phyloP scores from a whole-genome alignment of 495 filamentous ascomycete species.

The Penicillium silybi region DNA sequence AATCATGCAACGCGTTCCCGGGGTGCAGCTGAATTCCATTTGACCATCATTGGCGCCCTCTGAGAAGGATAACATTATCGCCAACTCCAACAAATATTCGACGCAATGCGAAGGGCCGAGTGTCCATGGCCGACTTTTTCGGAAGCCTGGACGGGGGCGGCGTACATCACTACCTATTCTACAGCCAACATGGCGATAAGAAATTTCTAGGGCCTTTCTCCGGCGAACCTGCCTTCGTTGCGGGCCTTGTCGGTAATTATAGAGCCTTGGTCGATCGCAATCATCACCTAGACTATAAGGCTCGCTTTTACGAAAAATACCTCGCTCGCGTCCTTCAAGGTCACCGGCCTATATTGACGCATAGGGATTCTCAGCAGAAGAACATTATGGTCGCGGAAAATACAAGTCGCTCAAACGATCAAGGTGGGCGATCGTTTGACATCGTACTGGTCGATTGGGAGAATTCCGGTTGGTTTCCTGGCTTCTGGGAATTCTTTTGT shows the following conservation, averaged over 20 bases:
- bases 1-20: slow-evolving; percentile 24
- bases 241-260: slow-evolving; percentile 22
- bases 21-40: slow-evolving; percentile 17
- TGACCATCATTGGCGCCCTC: slow-evolving; percentile 21
- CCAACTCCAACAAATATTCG: slow-evolving; percentile 16
- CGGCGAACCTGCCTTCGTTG: slow-evolving; percentile 21
- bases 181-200: slow-evolving; percentile 16
- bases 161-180: slow-evolving; percentile 22
- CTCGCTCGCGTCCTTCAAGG: slow-evolving; percentile 17
- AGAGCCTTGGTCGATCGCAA: slow-evolving; percentile 19
- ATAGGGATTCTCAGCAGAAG: slow-evolving; percentile 29
- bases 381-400: slow-evolving; percentile 28
- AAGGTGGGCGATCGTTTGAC: slow-evolving; percentile 24
- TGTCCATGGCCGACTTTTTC: slow-evolving; percentile 21
- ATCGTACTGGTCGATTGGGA: slow-evolving; percentile 26
- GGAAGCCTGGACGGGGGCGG: slow-evolving; percentile 18
- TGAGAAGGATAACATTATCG: slow-evolving; percentile 26
- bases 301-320: slow-evolving; percentile 23
- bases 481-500: slow-evolving; percentile 27
- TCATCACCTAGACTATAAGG: slow-evolving; percentile 20
- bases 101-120: slow-evolving; percentile 17
- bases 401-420: slow-evolving; percentile 12
- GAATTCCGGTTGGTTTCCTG: slow-evolving; percentile 25
- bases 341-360: slow-evolving; percentile 26
- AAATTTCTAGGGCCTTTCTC: slow-evolving; percentile 19